Conservation (phyloP, 176 grass and related monocot genomes). For the Lolium perenne region DNA sequence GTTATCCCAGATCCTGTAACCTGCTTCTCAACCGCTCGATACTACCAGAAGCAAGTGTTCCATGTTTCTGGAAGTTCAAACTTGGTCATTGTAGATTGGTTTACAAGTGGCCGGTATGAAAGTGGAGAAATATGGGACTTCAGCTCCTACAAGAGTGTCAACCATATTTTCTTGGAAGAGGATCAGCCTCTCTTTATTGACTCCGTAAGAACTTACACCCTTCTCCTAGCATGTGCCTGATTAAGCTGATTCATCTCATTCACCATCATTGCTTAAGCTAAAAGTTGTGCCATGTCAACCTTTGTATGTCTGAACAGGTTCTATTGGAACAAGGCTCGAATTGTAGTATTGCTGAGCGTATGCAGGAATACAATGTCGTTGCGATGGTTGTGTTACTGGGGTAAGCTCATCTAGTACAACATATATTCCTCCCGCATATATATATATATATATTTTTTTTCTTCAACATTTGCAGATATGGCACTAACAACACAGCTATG, state of each 20-base stretch:
- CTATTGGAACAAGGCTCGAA: slow-evolving; percentile 63
- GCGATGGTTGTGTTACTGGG: slow-evolving; percentile 82
- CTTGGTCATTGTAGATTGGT: slow-evolving; percentile 88
- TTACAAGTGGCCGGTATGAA: slow-evolving; percentile 87
- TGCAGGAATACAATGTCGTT: slow-evolving; percentile 88
- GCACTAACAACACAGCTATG: background rate
- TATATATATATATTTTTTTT: background rate
- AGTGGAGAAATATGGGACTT: slow-evolving; percentile 87
- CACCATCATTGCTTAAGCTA: background rate
- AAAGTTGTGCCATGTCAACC: background rate
- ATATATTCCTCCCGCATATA: slow-evolving; percentile 3
- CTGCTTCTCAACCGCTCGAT: slow-evolving; percentile 75
- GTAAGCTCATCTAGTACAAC: slow-evolving; percentile 45
- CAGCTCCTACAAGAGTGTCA: slow-evolving; percentile 68
- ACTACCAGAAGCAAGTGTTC: slow-evolving; percentile 83
- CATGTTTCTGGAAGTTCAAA: slow-evolving; percentile 65
- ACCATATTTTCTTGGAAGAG: slow-evolving; percentile 70
- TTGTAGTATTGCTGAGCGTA: slow-evolving; percentile 58
- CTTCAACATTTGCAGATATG: background rate
- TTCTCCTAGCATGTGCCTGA: slow-evolving; percentile 26
- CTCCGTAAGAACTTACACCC: slow-evolving; percentile 42
- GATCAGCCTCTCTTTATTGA: slow-evolving; percentile 86
- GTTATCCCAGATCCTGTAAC: slow-evolving; percentile 92
- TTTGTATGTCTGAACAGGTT: slow-evolving; percentile 55
- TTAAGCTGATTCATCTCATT: slow-evolving; percentile 4